A percentile compares a stretch with the other conserved stretches of the same genome.
Evolutionary conservation across 768 basidiomycete species (phyloP).

Genomic region (Boletus rex-veris): DNA sequence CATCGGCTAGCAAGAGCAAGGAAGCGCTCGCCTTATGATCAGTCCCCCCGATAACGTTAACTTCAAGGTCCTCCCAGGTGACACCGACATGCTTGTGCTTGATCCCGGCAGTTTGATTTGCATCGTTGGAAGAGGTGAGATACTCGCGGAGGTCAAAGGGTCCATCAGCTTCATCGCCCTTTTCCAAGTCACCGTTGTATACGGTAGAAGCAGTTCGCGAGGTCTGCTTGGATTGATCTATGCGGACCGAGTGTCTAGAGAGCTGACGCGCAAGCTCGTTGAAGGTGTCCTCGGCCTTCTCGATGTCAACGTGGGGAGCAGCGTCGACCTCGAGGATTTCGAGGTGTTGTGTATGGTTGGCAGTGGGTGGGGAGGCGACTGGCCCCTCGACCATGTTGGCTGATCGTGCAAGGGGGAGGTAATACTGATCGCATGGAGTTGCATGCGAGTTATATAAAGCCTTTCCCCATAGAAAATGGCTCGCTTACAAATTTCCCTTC

Average conservation of each 20-base stretch:
- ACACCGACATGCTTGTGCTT: slow-evolving; percentile 74
- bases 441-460: slow-evolving; percentile 13
- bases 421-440: neutral
- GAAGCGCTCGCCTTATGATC: slow-evolving; percentile 48
- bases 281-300: slow-evolving; percentile 50
- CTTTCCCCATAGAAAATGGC: neutral
- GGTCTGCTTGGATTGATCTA: slow-evolving; percentile 14
- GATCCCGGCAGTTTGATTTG: slow-evolving; percentile 61
- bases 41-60: slow-evolving; percentile 53
- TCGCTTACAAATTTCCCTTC: slow-evolving; percentile 18
- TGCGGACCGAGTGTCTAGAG: slow-evolving; percentile 12
- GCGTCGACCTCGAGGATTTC: slow-evolving; percentile 22
- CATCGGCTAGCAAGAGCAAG: neutral
- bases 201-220: slow-evolving; percentile 23
- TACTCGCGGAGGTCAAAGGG: slow-evolving; percentile 67
- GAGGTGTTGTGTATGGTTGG: slow-evolving; percentile 9
- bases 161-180: slow-evolving; percentile 35
- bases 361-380: neutral
- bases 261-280: slow-evolving; percentile 47
- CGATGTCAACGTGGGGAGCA: slow-evolving; percentile 44
- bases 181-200: slow-evolving; percentile 36
- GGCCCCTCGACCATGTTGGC: slow-evolving; percentile 8
- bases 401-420: neutral
- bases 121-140: slow-evolving; percentile 62
- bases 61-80: slow-evolving; percentile 67